Conservation (phyloP, 768 basidiomycete genomes). For the Coprinopsis cinerea region DNA sequence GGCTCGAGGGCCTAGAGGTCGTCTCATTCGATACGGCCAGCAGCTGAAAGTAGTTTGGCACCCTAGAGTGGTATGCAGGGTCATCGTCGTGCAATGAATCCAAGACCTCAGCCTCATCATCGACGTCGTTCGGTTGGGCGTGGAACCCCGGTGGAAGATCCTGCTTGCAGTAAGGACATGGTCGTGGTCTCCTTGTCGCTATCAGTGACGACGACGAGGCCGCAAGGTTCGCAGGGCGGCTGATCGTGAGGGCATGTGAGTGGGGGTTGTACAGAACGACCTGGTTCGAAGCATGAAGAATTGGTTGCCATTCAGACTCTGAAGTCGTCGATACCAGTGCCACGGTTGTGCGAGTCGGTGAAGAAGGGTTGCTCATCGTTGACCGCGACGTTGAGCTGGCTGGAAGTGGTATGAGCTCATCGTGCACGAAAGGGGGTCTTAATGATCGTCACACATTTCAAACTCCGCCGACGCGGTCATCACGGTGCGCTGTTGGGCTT, state of each 20-base stretch:
- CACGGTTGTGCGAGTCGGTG: slow-evolving; percentile 11
- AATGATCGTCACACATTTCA: neutral
- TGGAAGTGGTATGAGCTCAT: neutral
- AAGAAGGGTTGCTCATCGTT: slow-evolving; percentile 12
- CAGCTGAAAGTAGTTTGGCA: slow-evolving; percentile 76
- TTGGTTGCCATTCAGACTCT: slow-evolving; percentile 62
- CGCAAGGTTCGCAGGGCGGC: slow-evolving; percentile 21
- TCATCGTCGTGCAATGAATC: slow-evolving; percentile 29
- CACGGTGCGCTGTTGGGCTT: neutral
- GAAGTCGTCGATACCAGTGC: slow-evolving; percentile 9
- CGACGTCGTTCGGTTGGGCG: slow-evolving; percentile 13
- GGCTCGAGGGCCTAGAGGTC: slow-evolving; percentile 46
- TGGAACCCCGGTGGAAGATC: slow-evolving; percentile 43
- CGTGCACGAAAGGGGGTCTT: too few species aligned
- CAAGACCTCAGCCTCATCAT: slow-evolving; percentile 18
- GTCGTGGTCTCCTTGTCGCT: slow-evolving; percentile 14
- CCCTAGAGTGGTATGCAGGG: slow-evolving; percentile 46
- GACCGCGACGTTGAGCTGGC: neutral
- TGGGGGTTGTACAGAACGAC: slow-evolving; percentile 85
- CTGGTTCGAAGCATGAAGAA: slow-evolving; percentile 78
- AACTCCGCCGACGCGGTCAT: neutral
- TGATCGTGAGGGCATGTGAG: slow-evolving; percentile 75
- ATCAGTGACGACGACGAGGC: slow-evolving; percentile 19
- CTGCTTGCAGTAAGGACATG: slow-evolving; percentile 76
- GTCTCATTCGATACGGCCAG: slow-evolving; percentile 68